phyloP scores from a whole-genome alignment of 192 early-diverging fungal species.

The Neocallimastix lanati region DNA sequence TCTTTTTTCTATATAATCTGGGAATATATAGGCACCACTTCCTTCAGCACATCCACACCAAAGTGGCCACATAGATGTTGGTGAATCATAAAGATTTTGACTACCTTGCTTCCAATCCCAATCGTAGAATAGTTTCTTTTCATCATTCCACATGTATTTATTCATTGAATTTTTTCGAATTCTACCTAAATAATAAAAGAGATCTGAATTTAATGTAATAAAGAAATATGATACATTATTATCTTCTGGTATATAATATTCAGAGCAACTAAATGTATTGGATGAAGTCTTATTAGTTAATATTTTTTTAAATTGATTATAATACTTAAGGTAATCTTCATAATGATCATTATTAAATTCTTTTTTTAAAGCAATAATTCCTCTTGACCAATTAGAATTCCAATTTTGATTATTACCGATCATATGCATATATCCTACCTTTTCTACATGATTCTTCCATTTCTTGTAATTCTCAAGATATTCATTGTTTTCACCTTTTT shows the following conservation, averaged over 20 bases:
- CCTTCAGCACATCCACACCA: conserved; percentile 62
- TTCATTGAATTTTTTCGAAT: conserved; percentile 45
- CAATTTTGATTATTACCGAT: neutral
- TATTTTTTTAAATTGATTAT: neutral
- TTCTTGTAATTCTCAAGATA: neutral
- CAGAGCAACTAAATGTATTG: neutral
- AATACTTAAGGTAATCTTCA: neutral
- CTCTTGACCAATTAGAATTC: neutral
- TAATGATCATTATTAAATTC: neutral
- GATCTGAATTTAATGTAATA: conserved; percentile 12
- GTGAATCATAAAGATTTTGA: conserved; percentile 66
- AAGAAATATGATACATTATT: conserved; percentile 10
- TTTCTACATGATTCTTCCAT: neutral
- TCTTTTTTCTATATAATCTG: neutral
- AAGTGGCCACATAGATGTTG: conserved; percentile 75
- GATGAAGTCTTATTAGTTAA: neutral
- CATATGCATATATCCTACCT: neutral
- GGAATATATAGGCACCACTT: neutral
- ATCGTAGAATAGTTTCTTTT: conserved; percentile 67
- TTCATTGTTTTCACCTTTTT: neutral
- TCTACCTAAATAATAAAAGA: conserved; percentile 32
- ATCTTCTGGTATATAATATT: neutral
- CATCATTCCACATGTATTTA: conserved; percentile 69
- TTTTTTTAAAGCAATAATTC: neutral
- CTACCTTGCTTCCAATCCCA: conserved; percentile 55